Evolutionary conservation across 2,329 filamentous ascomycete species (phyloP).

Genomic region (Phyllosticta citribraziliensis): DNA sequence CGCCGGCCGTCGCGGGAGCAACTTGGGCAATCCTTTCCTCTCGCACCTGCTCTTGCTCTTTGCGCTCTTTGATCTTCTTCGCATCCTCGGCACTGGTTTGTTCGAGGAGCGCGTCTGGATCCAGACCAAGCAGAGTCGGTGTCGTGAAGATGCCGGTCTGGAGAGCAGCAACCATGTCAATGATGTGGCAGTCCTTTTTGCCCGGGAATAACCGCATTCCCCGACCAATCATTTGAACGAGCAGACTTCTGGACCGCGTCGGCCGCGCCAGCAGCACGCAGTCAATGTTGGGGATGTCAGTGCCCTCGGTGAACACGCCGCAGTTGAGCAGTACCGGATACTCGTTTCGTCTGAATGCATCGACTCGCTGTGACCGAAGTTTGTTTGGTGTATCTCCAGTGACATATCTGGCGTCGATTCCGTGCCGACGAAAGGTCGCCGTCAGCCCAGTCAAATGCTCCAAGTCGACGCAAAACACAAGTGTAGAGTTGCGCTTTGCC

Average conservation of each 20-base stretch:
- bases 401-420: conserved; percentile 77
- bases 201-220: conserved; percentile 74
- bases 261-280: conserved; percentile 82
- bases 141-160: conserved; percentile 79
- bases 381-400: conserved; percentile 66
- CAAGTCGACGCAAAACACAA: conserved; percentile 91
- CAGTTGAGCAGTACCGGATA: conserved; percentile 91
- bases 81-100: conserved; percentile 56
- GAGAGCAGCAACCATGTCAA: conserved; percentile 87
- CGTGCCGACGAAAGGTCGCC: conserved; percentile 62
- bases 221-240: conserved; percentile 95
- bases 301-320: conserved; percentile 93
- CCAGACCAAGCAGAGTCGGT: conserved; percentile 85
- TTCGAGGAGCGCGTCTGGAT: conserved; percentile 68
- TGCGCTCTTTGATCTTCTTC: conserved; percentile 42
- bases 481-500: conserved; percentile 63
- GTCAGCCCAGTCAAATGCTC: conserved; percentile 70
- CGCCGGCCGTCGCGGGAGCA: conserved; percentile 47
- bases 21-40: conserved; percentile 54
- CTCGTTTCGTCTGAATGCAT: conserved; percentile 63
- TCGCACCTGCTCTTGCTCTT: conserved; percentile 31
- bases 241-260: conserved; percentile 82
- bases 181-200: conserved; percentile 85
- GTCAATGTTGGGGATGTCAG: conserved; percentile 95
- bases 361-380: conserved; percentile 60